These are phyloP conservation scores for Magnolia kwangsiensis DNA, from an alignment of 164 flowering plant genomes.

Conservation along the genomic window DNA sequence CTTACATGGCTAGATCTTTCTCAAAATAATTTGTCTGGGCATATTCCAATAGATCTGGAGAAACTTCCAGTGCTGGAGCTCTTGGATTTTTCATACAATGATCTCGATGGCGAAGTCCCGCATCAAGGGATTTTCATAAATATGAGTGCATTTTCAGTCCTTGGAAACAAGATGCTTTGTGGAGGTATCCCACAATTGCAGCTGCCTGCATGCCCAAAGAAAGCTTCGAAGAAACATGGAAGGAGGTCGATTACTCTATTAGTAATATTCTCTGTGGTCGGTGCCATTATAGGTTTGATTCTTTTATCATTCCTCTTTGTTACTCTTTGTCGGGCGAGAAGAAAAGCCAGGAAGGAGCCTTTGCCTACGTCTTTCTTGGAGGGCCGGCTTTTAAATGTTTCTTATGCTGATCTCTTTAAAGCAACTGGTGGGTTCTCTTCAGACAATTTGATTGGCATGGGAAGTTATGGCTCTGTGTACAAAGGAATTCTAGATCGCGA, in stretches of 20 bases:
- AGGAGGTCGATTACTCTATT: background rate
- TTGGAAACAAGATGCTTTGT: background rate
- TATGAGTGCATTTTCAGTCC: too few relatives aligned
- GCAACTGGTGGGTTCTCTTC: conserved; percentile 29
- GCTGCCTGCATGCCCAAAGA: background rate
- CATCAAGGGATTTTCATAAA: too few relatives aligned
- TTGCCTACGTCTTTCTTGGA: background rate
- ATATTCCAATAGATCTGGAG: too few relatives aligned
- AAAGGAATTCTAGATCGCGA: conserved; percentile 18
- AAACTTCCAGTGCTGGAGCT: too few relatives aligned
- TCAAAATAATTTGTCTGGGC: too few relatives aligned
- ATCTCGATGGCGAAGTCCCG: too few relatives aligned
- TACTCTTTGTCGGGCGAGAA: background rate
- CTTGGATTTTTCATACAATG: too few relatives aligned
- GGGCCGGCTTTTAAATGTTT: background rate
- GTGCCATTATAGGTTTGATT: background rate
- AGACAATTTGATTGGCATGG: conserved; percentile 29
- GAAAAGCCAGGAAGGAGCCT: background rate
- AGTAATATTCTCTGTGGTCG: background rate
- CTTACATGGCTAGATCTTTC: too few relatives aligned
- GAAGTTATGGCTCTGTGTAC: conserved; percentile 37
- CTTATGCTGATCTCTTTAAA: conserved; percentile 17
- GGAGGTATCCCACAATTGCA: background rate
- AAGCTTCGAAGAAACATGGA: background rate
- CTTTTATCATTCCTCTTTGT: background rate